Conservation (phyloP, 345 rosid genomes). For the Nephelium lappaceum region DNA sequence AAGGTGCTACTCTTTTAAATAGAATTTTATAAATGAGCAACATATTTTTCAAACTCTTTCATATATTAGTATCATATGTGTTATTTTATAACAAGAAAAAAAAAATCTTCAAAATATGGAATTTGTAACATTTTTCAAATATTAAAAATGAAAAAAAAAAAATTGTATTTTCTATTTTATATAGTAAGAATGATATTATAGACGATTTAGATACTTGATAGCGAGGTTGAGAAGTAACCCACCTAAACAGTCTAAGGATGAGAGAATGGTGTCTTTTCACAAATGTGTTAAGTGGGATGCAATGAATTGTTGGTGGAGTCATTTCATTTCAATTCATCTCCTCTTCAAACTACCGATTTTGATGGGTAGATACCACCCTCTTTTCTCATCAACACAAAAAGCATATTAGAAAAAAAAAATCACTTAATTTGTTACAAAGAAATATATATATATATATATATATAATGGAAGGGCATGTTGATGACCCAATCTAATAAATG, state of each 20-base stretch:
- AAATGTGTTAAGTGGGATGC: neutral
- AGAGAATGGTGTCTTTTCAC: constrained; percentile 12
- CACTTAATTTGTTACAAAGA: neutral
- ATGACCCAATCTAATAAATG: neutral
- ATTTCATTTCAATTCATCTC: neutral
- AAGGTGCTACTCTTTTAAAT: too few relatives aligned
- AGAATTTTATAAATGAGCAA: too few relatives aligned
- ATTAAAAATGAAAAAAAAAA: too few relatives aligned
- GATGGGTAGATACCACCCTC: neutral
- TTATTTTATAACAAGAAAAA: too few relatives aligned
- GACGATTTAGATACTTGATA: neutral
- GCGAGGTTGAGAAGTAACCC: neutral
- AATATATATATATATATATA: neutral
- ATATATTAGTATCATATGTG: neutral
- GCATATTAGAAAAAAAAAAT: too few relatives aligned
- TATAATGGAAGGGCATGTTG: too few relatives aligned
- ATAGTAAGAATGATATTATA: too few relatives aligned
- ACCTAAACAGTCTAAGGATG: neutral
- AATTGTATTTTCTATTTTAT: too few relatives aligned
- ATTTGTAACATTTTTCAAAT: too few relatives aligned
- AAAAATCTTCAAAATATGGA: too few relatives aligned
- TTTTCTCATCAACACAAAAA: neutral
- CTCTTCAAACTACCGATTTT: neutral
- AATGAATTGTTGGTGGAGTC: neutral
- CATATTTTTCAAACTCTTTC: too few relatives aligned